Evolutionary conservation across 371 early-diverging fungal genomes (phyloP), one percentile per base, ranked within the genome.

Genomic region (Apophysomyces variabilis): DNA sequence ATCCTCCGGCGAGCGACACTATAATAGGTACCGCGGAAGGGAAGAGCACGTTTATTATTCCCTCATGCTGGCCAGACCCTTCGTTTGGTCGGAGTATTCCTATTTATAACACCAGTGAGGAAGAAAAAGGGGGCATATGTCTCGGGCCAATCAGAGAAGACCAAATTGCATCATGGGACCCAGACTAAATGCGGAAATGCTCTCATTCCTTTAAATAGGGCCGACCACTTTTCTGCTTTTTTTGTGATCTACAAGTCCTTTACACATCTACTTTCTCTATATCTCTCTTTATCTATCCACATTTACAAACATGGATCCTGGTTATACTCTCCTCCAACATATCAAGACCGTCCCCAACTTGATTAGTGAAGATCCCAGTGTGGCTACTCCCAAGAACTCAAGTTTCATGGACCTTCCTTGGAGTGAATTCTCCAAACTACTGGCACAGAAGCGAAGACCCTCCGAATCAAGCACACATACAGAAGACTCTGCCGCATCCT

Each of bases 301-400:
- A 7, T 35, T 9, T 21, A 21, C 6, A 26, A 5, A 58, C 18
- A 75, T 75, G 75, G 75, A 75, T 71, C 75, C 75, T 57, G 75
- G 75, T 14, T 67, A 71, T 56, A 68, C 68, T 58, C 65, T 71
- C 41, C 67, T 75, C 58, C 70, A 72, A 61, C 71, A 71, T 63
- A 68, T 75, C 68, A 75, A 75, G 72, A 71, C 69, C 16, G 68
- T 75, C 8, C 75, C 75, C 62, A 75, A 75, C 62, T 66, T 75
- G 43, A 71, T 75, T 56, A 71, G 69, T 61, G 75, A 75, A 61
- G 75, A 75, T 66, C 75, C 75, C 50, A 64, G 71, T 39, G 70
- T 75, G 18, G 66, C 58, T 45, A 75, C 75, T 39, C 75, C 75
- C 58, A 71, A 71, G 61, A 75, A 71, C 45, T 62, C 75, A 36